Base-by-base conservation (phyloP, 2,329 filamentous ascomycete species). In the Immersiporthe knoxdaviesiana region DNA sequence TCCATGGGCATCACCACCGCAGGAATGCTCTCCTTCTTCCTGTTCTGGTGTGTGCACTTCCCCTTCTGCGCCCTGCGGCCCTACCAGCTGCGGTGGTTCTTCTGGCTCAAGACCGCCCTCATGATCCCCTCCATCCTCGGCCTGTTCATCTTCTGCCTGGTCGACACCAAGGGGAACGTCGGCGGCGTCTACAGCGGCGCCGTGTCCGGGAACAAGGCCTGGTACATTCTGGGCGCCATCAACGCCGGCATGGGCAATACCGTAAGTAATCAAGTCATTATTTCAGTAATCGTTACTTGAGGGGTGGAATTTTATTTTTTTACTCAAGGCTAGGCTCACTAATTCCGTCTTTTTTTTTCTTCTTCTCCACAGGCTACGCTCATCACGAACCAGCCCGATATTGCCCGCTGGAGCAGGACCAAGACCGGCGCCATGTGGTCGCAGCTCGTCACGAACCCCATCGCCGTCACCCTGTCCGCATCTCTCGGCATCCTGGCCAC, bases 401-500 rank as follows among this genome's bases (percentile, higher is more conserved):
- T 83, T 71, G 80, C 81, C 12, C 75, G 82, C 50, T 84, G 79
- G 77, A 76, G 75, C 64, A 77, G 75, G 68, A 81, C 76, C 12
- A 77, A 75, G 67, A 76, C 73, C 5, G 80, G 77, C 16, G 78
- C 81, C 18, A 78, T 81, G 72, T 83, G 79, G 77, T 78, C 79
- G 3, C 82, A 84, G 72, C 70, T 82, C 44, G 69, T 83, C 66
- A 77, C 78, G 16, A 79, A 82, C 47, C 81, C 81, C 0, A 74
- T 84, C 35, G 76, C 77, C 24, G 78, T 82, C 10, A 82, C 81
- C 2, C 71, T 82, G 14, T 79, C 79, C 2, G 80, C 81, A 12
- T 76, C 76, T 63, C 75, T 84, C 5, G 82, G 82, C n/a, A 83
- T 84, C 69, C 74, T 83, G 21, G 76, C 79, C 0, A 83, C 81